These are phyloP conservation scores for Collybia sordida DNA, from an alignment of 768 basidiomycete species.

Conservation along the genomic window DNA sequence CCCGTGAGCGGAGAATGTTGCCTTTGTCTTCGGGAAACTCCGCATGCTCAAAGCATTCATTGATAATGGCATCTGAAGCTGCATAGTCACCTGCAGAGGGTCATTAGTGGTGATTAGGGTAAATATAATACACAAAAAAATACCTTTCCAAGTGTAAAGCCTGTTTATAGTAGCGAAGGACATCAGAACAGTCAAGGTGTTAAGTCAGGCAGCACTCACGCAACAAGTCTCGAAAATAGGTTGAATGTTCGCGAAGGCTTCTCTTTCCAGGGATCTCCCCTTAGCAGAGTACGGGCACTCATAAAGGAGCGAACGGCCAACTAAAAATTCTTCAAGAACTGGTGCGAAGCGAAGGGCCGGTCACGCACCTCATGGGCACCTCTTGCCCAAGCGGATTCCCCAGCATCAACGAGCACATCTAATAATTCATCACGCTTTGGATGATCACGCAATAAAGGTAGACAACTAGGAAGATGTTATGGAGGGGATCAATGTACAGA, in stretches of 20 bases:
- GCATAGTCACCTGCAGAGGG: conserved; percentile 47
- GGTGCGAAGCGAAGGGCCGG: neutral
- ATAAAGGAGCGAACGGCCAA: conserved; percentile 61
- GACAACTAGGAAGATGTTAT: conserved; percentile 44
- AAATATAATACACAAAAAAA: neutral
- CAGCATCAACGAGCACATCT: conserved; percentile 63
- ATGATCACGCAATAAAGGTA: conserved; percentile 59
- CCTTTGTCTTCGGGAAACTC: conserved; percentile 55
- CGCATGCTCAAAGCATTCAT: conserved; percentile 51
- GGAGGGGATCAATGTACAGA: neutral
- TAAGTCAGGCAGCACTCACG: conserved; percentile 39
- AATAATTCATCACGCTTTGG: conserved; percentile 61
- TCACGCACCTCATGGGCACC: conserved; percentile 69
- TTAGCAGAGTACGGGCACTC: conserved; percentile 56
- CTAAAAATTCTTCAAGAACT: conserved; percentile 26
- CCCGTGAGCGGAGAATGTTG: conserved; percentile 55
- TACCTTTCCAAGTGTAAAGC: conserved; percentile 67
- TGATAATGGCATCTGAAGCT: conserved; percentile 50
- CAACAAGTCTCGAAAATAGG: conserved; percentile 57
- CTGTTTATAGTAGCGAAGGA: conserved; percentile 25
- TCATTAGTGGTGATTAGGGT: neutral
- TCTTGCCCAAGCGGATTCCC: conserved; percentile 67
- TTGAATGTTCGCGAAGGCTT: conserved; percentile 49
- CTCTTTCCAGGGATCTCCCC: conserved; percentile 51
- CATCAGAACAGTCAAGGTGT: neutral